Evolutionary conservation across 2,329 filamentous ascomycete species (phyloP).

Genomic region (Thelonectria rubi): DNA sequence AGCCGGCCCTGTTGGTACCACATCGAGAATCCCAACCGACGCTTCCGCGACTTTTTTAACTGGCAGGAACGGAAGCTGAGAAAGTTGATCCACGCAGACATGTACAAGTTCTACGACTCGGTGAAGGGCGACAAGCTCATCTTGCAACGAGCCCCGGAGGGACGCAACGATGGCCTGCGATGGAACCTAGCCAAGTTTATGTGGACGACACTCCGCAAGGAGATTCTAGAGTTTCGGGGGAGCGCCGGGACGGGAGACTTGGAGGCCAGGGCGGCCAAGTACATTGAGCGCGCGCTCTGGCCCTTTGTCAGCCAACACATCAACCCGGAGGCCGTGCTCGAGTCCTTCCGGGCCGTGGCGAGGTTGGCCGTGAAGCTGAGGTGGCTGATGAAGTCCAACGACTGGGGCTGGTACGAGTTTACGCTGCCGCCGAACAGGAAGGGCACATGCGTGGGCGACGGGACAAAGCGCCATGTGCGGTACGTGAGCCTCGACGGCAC

Average conservation of each 20-base stretch:
- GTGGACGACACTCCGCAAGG: constrained; percentile 1
- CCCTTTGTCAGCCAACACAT: not conserved
- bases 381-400: not conserved
- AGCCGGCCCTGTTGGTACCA: not conserved
- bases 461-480: not conserved
- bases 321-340: not conserved
- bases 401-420: not conserved
- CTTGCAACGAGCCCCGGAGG: not conserved
- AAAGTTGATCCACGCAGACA: not conserved
- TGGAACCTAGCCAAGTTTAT: constrained; percentile 11
- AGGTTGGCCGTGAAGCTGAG: not conserved
- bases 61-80: not conserved
- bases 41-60: not conserved
- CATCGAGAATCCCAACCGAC: not conserved
- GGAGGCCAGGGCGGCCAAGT: not conserved
- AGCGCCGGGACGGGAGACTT: not conserved
- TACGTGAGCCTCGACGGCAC: constrained; percentile 7
- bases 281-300: not conserved
- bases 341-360: not conserved
- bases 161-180: constrained; percentile 4
- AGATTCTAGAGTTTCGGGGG: not conserved
- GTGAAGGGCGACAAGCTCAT: not conserved
- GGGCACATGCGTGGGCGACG: constrained; percentile 5
- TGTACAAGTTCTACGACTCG: constrained; percentile 1
- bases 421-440: constrained; percentile 6